A percentile compares a stretch with the other conserved stretches of the same genome.
Conservation (phyloP, 306 rosid genomes). For the Comarum palustre region DNA sequence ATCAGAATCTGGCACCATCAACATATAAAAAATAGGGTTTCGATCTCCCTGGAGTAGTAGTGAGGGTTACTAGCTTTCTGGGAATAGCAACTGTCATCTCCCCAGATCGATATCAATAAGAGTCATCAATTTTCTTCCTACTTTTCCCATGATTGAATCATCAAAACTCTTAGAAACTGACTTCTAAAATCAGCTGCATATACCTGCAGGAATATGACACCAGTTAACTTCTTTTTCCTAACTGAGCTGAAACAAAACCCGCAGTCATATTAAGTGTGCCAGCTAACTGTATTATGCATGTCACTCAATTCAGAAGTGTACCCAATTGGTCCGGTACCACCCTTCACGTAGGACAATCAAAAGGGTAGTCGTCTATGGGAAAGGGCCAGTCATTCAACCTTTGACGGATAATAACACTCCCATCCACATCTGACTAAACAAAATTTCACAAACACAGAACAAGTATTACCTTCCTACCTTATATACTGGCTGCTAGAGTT, state of each 20-base stretch:
- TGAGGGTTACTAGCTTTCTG: conserved; percentile 17
- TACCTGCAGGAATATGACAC: background rate
- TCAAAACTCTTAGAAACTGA: conserved; percentile 31
- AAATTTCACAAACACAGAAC: background rate
- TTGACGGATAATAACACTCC: conserved; percentile 8
- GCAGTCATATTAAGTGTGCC: conserved; percentile 12
- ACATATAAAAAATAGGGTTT: conserved; percentile 23
- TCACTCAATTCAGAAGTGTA: conserved; percentile 1
- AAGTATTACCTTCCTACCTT: background rate
- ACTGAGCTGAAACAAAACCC: conserved; percentile 16
- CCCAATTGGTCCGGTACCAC: background rate
- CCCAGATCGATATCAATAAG: conserved; percentile 40
- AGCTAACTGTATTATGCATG: conserved; percentile 4
- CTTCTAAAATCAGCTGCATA: conserved; percentile 31
- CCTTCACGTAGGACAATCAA: conserved; percentile 1
- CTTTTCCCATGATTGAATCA: conserved; percentile 42
- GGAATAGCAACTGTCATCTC: conserved; percentile 44
- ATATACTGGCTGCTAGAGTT: background rate
- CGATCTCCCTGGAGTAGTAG: conserved; percentile 12
- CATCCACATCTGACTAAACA: background rate
- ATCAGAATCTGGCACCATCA: conserved; percentile 36
- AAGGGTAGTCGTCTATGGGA: conserved; percentile 3
- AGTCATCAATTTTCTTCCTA: conserved; percentile 18
- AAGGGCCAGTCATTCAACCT: conserved; percentile 9
- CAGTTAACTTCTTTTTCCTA: conserved; percentile 15